Conservation (phyloP, 768 basidiomycete species). For the Lentinus brumalis region DNA sequence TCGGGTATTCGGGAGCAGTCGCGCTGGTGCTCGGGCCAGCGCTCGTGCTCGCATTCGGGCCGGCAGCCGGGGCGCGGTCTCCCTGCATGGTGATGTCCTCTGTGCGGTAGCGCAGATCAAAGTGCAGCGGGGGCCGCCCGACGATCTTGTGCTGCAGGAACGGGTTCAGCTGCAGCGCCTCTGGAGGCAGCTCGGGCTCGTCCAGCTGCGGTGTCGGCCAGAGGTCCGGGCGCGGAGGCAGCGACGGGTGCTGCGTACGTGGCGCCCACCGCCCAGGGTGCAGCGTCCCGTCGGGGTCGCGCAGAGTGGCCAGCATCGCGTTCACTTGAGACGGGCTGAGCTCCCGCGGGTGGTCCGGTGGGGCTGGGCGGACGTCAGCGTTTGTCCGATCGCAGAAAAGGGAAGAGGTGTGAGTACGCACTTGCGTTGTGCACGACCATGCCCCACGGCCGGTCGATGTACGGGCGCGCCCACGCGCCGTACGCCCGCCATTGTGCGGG, state of each 20-base stretch:
- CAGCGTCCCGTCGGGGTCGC: constrained; percentile 21
- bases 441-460: constrained; percentile 32
- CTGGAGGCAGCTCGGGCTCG: constrained; percentile 44
- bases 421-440: constrained; percentile 48
- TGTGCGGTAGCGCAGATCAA: constrained; percentile 43
- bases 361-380: constrained; percentile 18
- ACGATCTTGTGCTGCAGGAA: constrained; percentile 49
- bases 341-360: constrained; percentile 26
- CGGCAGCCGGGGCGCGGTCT: constrained; percentile 10
- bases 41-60: not conserved
- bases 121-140: constrained; percentile 47
- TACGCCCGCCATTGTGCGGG: constrained; percentile 55
- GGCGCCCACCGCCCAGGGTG: constrained; percentile 53
- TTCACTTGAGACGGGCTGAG: constrained; percentile 27
- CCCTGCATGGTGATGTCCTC: constrained; percentile 20
- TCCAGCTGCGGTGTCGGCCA: constrained; percentile 45
- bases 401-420: constrained; percentile 17
- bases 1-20: not conserved
- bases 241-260: constrained; percentile 47
- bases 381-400: not conserved
- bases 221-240: constrained; percentile 50
- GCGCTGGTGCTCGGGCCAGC: not conserved
- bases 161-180: constrained; percentile 57
- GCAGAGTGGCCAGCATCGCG: constrained; percentile 37
- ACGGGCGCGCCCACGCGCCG: constrained; percentile 55